A percentile compares a stretch with the other conserved stretches of the same genome.
Conservation (phyloP, 345 rosid species). For the Conringia planisiliqua region DNA sequence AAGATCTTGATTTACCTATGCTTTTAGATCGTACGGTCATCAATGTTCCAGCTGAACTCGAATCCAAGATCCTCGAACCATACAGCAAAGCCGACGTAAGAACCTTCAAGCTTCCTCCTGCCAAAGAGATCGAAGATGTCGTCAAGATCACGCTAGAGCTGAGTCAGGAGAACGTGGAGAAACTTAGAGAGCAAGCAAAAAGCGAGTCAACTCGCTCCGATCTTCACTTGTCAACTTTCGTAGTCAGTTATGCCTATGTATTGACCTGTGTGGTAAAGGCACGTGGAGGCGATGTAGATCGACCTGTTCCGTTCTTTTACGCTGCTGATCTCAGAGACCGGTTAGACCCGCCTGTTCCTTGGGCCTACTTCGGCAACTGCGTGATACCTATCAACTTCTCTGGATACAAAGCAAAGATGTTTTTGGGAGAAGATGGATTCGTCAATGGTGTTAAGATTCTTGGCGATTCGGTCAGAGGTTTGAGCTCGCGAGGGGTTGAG, state of each 20-base stretch:
- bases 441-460: neutral
- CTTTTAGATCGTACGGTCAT: too few species aligned
- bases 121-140: too few species aligned
- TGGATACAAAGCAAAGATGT: neutral
- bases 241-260: neutral
- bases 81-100: too few species aligned
- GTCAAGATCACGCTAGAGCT: neutral
- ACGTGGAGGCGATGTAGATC: neutral
- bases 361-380: neutral
- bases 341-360: neutral
- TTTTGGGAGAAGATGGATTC: neutral
- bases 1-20: too few species aligned
- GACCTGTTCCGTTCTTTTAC: neutral
- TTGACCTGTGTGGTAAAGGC: neutral
- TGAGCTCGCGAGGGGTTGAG: neutral
- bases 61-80: too few species aligned
- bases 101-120: too few species aligned
- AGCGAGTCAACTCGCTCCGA: neutral
- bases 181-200: neutral
- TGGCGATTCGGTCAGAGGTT: neutral
- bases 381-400: neutral
- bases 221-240: neutral
- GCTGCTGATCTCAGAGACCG: neutral
- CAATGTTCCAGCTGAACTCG: too few species aligned
- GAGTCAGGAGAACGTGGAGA: neutral